Evolutionary conservation across 768 basidiomycete species (phyloP).

Genomic region (Tremella fuciformis): DNA sequence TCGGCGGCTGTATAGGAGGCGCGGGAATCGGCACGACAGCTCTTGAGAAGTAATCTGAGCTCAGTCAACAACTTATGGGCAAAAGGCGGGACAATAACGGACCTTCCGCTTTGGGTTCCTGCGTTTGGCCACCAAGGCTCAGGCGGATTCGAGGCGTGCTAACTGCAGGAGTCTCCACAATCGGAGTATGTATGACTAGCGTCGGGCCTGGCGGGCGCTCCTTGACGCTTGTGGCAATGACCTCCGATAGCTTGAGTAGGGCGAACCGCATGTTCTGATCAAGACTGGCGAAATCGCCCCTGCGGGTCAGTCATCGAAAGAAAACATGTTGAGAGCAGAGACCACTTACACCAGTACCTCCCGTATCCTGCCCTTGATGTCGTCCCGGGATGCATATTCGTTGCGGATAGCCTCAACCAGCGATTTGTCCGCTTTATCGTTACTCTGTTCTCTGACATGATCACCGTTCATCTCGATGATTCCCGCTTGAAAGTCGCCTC

Average conservation of each 20-base stretch:
- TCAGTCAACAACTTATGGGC: neutral
- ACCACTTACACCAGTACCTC: conserved; percentile 69
- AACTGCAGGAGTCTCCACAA: conserved; percentile 59
- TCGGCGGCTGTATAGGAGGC: conserved; percentile 10
- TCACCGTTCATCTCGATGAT: conserved; percentile 60
- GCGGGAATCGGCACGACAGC: conserved; percentile 8
- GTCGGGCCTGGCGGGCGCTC: conserved; percentile 2
- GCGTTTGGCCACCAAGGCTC: conserved; percentile 37
- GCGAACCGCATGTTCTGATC: conserved; percentile 90
- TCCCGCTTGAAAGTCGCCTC: conserved; percentile 46
- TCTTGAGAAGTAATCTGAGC: conserved; percentile 27
- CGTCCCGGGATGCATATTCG: conserved; percentile 73
- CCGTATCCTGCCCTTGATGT: conserved; percentile 73
- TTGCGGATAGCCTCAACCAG: conserved; percentile 85
- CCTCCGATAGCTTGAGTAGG: conserved; percentile 83
- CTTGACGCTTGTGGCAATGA: conserved; percentile 66
- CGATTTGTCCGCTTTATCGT: conserved; percentile 65
- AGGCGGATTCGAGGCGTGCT: conserved; percentile 61
- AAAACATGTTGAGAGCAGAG: neutral
- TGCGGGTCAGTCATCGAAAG: conserved; percentile 6
- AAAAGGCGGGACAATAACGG: neutral
- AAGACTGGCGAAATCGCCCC: conserved; percentile 37
- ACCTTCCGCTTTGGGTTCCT: conserved; percentile 3
- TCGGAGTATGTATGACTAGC: conserved; percentile 58
- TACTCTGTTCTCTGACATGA: conserved; percentile 57